Evolutionary conservation across 208 protist species (phyloP), one percentile per base, ranked within the genome.

Genomic region (Crithidia bombi): DNA sequence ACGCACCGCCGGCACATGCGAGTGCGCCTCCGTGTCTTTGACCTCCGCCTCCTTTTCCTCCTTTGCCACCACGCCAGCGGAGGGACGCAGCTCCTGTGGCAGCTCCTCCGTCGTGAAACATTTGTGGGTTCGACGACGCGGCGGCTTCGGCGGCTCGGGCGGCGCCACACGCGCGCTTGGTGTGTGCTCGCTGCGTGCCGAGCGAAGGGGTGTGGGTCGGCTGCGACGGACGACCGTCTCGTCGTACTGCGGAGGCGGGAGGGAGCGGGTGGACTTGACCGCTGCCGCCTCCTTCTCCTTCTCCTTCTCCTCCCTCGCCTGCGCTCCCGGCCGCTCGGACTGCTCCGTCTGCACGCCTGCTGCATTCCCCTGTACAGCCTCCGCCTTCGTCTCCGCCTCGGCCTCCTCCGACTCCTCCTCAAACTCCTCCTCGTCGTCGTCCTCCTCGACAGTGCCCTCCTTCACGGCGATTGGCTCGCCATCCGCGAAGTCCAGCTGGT

Each of bases 41-140:
- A 43, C 41, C 2, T 5, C 21, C 30, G 51, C 52, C 4, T 19
- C 68, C 33, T 26, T 52, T 50, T 71, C 55, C 23, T 55, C 68
- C 21, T 49, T 36, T 19, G 19, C 21, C 51, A 57, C 44, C 6
- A 28, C 39, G 4, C 46, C 26, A 30, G 46, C 44, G 5, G 44
- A 30, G 15, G 69, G 71, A 0, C 64, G 71, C 39, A 77, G 57
- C 44, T 69, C 57, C 49, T 50, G 44, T n/a, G 65, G 64, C n/a
- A 77, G 71, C 33, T 63, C 64, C 46, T 71, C 38, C 14, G 71
- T 77, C 5, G 49, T 15, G 33, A 71, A 77, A 64, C 71, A 77
- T 50, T 52, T 69, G 65, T 77, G 71, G 9, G 38, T 39, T 10
- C 50, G 63, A 25, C 71, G 63, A 32, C 41, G 47, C 64, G 55